Base-by-base conservation (phyloP, 2,329 filamentous ascomycete species). In the Fusarium sp. region DNA sequence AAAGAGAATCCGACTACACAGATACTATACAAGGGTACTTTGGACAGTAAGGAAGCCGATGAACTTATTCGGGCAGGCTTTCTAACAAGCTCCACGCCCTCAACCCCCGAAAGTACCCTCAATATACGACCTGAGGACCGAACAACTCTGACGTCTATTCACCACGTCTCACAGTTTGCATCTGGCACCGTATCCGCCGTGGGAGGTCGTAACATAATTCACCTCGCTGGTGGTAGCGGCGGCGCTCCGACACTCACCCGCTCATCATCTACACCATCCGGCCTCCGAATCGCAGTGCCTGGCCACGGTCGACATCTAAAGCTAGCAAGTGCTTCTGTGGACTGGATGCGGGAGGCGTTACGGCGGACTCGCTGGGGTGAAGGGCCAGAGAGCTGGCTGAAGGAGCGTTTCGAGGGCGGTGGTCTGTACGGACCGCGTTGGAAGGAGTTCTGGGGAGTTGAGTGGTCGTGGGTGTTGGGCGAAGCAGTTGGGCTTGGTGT, bases 351-450 rank as follows among this genome's bases (percentile, higher is more conserved):
- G 2, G 80, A 81, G 7, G 78, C 91, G 30, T 77, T 94, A 26
- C 80, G 79, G 15, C 86, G 86, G 74, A 87, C 86, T 14, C 84
- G 82, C 54, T 88, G 85, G 77, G 84, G 85, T 43, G 90, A 93
- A 77, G 85, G 85, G 30, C 87, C 90, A 1, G 83, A 90, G 76
- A 79, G 80, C 38, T 78, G 88, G 67, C 79, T 94, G 38, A 82
- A 82, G 38, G 90, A 93, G 76, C 84, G 88, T 49, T 94, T 91
- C 87, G 88, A 93, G 65, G 91, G 90, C 14, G 89, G 89, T 6
- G 76, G 77, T 3, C 65, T 79, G 32, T 77, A 78, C 56, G 78
- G 78, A 2, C 62, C 73, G 48, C 69, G 78, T 74, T 94, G 91
- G 91, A 89, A 84, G 74, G 83, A 86, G 28, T 91, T 92, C 65